phyloP scores from a whole-genome alignment of 2,329 filamentous ascomycete genomes.

The Fusarium continuum region DNA sequence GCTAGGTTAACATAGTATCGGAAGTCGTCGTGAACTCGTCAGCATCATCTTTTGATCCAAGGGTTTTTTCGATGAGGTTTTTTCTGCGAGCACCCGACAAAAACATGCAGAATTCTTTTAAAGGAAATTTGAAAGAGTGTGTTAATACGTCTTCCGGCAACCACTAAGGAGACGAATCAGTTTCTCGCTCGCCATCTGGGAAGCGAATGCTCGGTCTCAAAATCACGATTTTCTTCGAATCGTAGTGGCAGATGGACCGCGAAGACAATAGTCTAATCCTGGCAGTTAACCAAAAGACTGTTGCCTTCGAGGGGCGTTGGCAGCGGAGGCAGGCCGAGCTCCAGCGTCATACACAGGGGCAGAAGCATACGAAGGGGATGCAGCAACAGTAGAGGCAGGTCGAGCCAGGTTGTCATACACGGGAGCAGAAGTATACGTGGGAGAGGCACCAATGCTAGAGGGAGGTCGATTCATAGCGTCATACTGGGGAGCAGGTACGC shows the following conservation, averaged over 20 bases:
- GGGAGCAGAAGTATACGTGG: constrained; percentile 15
- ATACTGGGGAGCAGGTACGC: constrained; percentile 60
- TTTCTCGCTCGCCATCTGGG: constrained; percentile 13
- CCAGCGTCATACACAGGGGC: constrained; percentile 60
- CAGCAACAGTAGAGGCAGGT: constrained; percentile 22
- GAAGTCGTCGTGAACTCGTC: constrained; percentile 51
- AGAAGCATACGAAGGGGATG: constrained; percentile 42
- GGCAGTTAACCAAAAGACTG: constrained; percentile 38
- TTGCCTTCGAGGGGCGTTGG: constrained; percentile 54
- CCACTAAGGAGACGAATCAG: constrained; percentile 1
- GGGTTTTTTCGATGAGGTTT: constrained; percentile 40
- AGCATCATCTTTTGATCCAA: constrained; percentile 45
- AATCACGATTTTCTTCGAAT: background rate
- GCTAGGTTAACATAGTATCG: constrained; percentile 48
- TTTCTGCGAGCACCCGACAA: constrained; percentile 44
- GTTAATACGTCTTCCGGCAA: constrained; percentile 12
- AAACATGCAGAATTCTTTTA: constrained; percentile 37
- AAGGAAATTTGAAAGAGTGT: constrained; percentile 33
- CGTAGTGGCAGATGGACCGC: background rate
- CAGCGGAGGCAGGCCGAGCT: constrained; percentile 57
- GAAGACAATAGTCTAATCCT: background rate
- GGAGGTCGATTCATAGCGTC: constrained; percentile 60
- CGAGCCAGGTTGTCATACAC: constrained; percentile 19
- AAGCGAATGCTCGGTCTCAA: constrained; percentile 6
- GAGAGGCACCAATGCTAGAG: constrained; percentile 55